These are phyloP conservation scores for Didymella pinodella DNA, from an alignment of 2,329 filamentous ascomycete species.

Conservation along the genomic window DNA sequence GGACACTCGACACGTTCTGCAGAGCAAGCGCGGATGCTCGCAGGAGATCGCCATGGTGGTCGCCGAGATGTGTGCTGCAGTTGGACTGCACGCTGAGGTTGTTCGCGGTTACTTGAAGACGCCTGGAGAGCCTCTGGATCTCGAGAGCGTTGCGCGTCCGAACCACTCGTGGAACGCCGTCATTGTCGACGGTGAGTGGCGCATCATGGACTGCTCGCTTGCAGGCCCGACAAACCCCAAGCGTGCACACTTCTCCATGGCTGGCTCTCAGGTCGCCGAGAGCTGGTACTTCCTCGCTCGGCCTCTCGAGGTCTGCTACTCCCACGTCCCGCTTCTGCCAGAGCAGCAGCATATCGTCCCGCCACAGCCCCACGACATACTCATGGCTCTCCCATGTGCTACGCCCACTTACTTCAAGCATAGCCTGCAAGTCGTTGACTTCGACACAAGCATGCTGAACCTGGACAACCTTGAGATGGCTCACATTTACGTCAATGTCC, in stretches of 20 bases:
- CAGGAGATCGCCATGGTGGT: slow-evolving; percentile 91
- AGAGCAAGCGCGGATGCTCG: slow-evolving; percentile 81
- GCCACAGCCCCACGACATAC: slow-evolving; percentile 81
- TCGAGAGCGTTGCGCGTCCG: slow-evolving; percentile 80
- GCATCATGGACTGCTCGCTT: slow-evolving; percentile 92
- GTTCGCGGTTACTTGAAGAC: slow-evolving; percentile 89
- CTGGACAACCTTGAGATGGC: slow-evolving; percentile 94
- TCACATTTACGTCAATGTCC: slow-evolving; percentile 87
- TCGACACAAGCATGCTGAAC: slow-evolving; percentile 84
- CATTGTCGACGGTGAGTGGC: slow-evolving; percentile 92
- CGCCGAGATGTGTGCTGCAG: slow-evolving; percentile 89
- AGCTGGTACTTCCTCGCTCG: slow-evolving; percentile 92
- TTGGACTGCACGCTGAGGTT: slow-evolving; percentile 86
- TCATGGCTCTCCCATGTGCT: slow-evolving; percentile 85
- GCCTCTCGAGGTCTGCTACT: slow-evolving; percentile 91
- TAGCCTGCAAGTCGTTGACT: slow-evolving; percentile 79
- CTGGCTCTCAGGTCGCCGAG: slow-evolving; percentile 75
- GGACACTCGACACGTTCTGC: slow-evolving; percentile 83
- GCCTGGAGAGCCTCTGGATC: slow-evolving; percentile 78
- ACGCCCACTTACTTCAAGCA: slow-evolving; percentile 90
- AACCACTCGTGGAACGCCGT: slow-evolving; percentile 99
- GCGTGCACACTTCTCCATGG: slow-evolving; percentile 77
- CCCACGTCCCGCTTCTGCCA: slow-evolving; percentile 87
- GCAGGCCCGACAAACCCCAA: slow-evolving; percentile 90
- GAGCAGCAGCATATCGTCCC: slow-evolving; percentile 94